These are phyloP conservation scores for Taxawa tesnikishii DNA, from an alignment of 2,329 filamentous ascomycete species.

Conservation along the genomic window DNA sequence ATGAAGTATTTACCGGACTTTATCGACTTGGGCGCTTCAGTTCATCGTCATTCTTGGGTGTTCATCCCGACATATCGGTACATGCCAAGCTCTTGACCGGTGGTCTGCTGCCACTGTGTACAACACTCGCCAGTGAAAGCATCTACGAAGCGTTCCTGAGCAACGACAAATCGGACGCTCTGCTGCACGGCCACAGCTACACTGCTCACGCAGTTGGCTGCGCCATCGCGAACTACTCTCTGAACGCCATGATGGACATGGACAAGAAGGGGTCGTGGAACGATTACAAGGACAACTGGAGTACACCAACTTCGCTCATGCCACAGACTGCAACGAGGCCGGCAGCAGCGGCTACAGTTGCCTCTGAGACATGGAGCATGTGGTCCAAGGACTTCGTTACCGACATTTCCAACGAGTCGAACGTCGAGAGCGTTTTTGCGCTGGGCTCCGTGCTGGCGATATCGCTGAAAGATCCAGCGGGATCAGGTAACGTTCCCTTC, in stretches of 20 bases:
- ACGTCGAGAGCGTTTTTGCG: constrained; percentile 56
- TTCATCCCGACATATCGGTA: constrained; percentile 62
- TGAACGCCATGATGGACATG: constrained; percentile 48
- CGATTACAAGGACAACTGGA: constrained; percentile 40
- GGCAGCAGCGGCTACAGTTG: not conserved
- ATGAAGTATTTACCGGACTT: constrained; percentile 79
- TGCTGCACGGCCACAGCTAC: constrained; percentile 78
- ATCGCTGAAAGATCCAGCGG: constrained; percentile 35
- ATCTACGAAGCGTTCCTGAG: constrained; percentile 63
- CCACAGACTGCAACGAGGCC: not conserved
- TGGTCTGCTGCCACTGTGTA: constrained; percentile 63
- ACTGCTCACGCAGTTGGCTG: constrained; percentile 76
- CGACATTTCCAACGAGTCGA: constrained; percentile 41
- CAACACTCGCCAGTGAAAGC: constrained; percentile 60
- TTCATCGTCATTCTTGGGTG: constrained; percentile 55
- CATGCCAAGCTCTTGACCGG: constrained; percentile 79
- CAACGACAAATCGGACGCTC: constrained; percentile 62
- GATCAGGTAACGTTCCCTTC: constrained; percentile 29
- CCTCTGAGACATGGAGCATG: constrained; percentile 47
- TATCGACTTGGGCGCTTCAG: constrained; percentile 67
- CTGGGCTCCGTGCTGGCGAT: constrained; percentile 66
- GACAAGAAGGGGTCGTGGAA: constrained; percentile 46
- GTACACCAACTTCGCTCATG: not conserved
- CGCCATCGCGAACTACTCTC: constrained; percentile 58
- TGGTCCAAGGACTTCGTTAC: constrained; percentile 54